Evolutionary conservation across 2,329 filamentous ascomycete species (phyloP).

Genomic region (Xylaria sp.): DNA sequence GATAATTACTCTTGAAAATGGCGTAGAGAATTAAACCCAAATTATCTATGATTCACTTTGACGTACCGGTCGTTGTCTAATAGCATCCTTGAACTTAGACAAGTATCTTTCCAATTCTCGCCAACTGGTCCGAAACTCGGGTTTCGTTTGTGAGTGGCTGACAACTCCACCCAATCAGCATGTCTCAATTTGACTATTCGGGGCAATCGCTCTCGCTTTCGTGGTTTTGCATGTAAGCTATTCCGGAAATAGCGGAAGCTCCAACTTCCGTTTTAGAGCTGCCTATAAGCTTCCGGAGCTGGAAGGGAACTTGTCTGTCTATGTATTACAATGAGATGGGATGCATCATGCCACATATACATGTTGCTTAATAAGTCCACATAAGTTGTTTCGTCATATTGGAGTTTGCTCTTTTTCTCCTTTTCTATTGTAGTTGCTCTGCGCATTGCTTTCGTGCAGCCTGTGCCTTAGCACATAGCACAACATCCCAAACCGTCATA

Average conservation of each 20-base stretch:
- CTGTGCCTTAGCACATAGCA: no score
- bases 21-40: no score
- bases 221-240: background rate
- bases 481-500: no score
- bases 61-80: background rate
- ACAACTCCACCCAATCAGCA: conserved; percentile 31
- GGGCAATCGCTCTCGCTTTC: conserved; percentile 13
- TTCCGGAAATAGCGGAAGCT: conserved; percentile 34
- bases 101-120: conserved; percentile 3
- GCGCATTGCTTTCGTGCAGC: no score
- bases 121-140: conserved; percentile 25
- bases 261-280: conserved; percentile 36
- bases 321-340: background rate
- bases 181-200: conserved; percentile 23
- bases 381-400: conserved; percentile 13
- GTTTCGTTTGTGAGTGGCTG: background rate
- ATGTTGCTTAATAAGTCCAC: conserved; percentile 25
- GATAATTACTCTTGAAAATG: no score
- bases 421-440: no score
- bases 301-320: conserved; percentile 1
- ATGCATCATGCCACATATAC: conserved; percentile 37
- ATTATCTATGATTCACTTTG: no score
- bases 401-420: background rate
- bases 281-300: conserved; percentile 14
- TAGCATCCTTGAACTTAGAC: background rate